phyloP scores from a whole-genome alignment of 495 filamentous ascomycete genomes.

The Pseudomonodictys pantanalensis region DNA sequence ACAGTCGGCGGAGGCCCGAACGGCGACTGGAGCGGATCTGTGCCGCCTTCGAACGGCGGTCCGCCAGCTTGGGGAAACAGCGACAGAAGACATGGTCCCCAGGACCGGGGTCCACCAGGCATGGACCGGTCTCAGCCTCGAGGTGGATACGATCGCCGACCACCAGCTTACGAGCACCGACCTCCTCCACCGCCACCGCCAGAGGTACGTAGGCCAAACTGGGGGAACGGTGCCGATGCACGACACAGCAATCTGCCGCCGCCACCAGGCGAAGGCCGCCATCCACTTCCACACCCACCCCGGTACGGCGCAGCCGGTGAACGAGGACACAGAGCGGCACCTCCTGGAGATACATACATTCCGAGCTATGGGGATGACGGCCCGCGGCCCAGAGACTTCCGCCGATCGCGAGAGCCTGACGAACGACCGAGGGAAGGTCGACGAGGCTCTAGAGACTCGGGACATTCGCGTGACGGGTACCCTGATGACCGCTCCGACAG shows the following conservation, averaged over 20 bases:
- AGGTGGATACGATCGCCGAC: constrained; percentile 27
- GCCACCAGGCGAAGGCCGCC: constrained; percentile 28
- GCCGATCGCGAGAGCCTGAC: constrained; percentile 29
- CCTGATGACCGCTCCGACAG: constrained; percentile 20
- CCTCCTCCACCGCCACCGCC: constrained; percentile 32
- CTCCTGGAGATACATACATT: constrained; percentile 37
- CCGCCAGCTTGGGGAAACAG: constrained; percentile 27
- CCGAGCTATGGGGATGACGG: constrained; percentile 32
- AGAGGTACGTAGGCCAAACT: constrained; percentile 25
- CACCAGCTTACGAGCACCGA: constrained; percentile 36
- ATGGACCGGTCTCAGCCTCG: constrained; percentile 5
- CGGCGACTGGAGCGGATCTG: constrained; percentile 54
- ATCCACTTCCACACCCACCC: constrained; percentile 33
- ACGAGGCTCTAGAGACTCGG: constrained; percentile 30
- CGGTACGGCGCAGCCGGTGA: constrained; percentile 20
- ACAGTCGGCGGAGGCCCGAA: constrained; percentile 75
- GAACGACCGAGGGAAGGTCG: constrained; percentile 27
- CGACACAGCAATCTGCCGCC: constrained; percentile 22
- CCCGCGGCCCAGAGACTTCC: constrained; percentile 4
- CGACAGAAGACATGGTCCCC: constrained; percentile 19
- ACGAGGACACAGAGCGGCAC: constrained; percentile 3
- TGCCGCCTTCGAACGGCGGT: constrained; percentile 24
- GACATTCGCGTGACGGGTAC: constrained; percentile 27
- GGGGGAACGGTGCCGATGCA: constrained; percentile 6
- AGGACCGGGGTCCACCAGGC: constrained; percentile 30